Base-by-base conservation (phyloP, 306 rosid species). In the Geum urbanum region DNA sequence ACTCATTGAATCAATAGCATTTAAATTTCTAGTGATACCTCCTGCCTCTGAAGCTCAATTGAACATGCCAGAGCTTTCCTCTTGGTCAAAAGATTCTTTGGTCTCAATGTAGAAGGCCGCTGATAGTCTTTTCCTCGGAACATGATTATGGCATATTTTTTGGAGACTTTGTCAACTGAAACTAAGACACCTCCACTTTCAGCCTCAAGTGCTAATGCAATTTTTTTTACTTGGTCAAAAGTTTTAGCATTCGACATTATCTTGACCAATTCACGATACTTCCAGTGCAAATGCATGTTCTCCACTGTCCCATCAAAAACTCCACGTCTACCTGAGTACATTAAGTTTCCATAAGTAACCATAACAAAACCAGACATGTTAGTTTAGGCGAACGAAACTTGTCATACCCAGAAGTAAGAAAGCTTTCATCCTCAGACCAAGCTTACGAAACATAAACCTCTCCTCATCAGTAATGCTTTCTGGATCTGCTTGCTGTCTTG, bases 231-330 rank as follows among this genome's bases (percentile, higher is more conserved):
- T 57, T 83, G 96, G 5, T 94, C 99, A 77, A 91, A 94, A 73
- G 75, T 79, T 70, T 79, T 87, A 67, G 95, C 96, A 76, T 88
- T 87, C 60, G 87, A 84, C 83, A 94, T 71, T 79, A 91, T 76
- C 87, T 94, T 94, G 68, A 94, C 82, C 83, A 94, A 79, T 77
- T 94, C 99, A 46, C 99, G 77, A 79, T 94, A 87, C 74, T 94
- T 94, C 99, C 99, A 94, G 60, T 94, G 99, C 89, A 94, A 81
- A 79, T 94, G 99, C 99, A 94, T 94, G 85, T 91, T 94, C 85
- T 94, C 99, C 63, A 94, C 80, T 1, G 99, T 94, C 55, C 99
- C 97, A 75, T 94, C 99, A 78, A 94, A 94, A 40, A 94, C 97
- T 69, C 92, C 99, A 52, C 99, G 97, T 66, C 99, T 85, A 63